A percentile compares a stretch with the other conserved stretches of the same genome.
These are phyloP conservation scores for Termitomyces bulborhizus DNA, from an alignment of 768 basidiomycete genomes.

Conservation along the genomic window DNA sequence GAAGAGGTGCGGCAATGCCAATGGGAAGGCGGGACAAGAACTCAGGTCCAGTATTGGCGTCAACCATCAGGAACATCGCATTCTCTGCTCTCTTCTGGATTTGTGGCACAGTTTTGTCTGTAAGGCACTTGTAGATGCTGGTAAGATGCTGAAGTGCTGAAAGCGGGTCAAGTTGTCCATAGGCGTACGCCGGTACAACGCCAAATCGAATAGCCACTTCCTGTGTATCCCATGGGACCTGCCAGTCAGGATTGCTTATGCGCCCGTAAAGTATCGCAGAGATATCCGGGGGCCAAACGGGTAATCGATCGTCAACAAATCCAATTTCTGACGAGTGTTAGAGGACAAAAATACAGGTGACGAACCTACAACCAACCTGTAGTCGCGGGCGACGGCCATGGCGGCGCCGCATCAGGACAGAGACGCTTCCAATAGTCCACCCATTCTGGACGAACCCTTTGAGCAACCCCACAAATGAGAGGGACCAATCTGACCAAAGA, in stretches of 20 bases:
- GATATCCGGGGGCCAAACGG: constrained; percentile 76
- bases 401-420: constrained; percentile 53
- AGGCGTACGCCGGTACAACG: constrained; percentile 50
- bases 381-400: constrained; percentile 50
- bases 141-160: constrained; percentile 47
- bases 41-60: constrained; percentile 35
- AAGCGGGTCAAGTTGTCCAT: constrained; percentile 58
- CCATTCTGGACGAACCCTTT: constrained; percentile 76
- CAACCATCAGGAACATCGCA: constrained; percentile 52
- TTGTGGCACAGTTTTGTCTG: constrained; percentile 44
- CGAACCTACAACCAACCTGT: constrained; percentile 28
- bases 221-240: constrained; percentile 44
- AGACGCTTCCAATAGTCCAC: constrained; percentile 89
- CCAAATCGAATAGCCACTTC: constrained; percentile 43
- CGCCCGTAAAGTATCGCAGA: constrained; percentile 56
- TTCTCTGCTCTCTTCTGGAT: constrained; percentile 62
- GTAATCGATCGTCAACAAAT: constrained; percentile 62
- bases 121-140: constrained; percentile 50
- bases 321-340: constrained; percentile 27
- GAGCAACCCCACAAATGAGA: constrained; percentile 56
- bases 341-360: not conserved
- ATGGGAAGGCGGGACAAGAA: constrained; percentile 56
- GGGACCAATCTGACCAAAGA: constrained; percentile 53
- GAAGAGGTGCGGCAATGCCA: constrained; percentile 69
- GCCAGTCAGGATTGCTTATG: constrained; percentile 66